Evolutionary conservation across 1,284 basidiomycete species (phyloP).

Genomic region (Ganoderma lingzhi): DNA sequence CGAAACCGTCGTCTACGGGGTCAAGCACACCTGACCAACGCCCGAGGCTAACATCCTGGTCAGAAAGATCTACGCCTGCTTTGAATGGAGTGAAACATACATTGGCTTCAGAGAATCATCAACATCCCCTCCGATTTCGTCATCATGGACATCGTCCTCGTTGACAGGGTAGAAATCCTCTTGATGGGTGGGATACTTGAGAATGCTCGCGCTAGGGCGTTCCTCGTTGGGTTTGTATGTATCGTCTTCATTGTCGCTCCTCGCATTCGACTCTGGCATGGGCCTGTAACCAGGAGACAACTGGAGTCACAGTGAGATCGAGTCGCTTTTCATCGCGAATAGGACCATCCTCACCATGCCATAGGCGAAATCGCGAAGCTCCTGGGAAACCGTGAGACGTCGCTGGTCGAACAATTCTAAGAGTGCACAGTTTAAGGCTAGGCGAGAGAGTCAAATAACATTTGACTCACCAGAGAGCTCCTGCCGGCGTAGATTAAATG

Average conservation of each 20-base stretch:
- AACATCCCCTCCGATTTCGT: background rate
- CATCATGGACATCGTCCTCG: constrained; percentile 15
- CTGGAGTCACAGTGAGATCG: background rate
- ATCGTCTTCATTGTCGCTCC: background rate
- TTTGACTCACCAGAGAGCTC: background rate
- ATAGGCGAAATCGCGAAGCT: constrained; percentile 31
- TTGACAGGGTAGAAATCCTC: constrained; percentile 24
- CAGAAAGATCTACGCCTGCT: background rate
- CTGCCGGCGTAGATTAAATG: constrained; percentile 11
- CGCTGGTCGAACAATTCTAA: constrained; percentile 36
- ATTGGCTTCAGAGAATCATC: constrained; percentile 17
- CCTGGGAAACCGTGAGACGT: constrained; percentile 28
- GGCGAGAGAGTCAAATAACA: background rate
- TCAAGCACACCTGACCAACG: constrained; percentile 16
- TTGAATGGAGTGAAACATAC: constrained; percentile 10
- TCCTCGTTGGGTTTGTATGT: background rate
- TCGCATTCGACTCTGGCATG: background rate
- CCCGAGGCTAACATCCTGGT: constrained; percentile 10
- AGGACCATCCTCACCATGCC: constrained; percentile 31
- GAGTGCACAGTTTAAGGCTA: background rate
- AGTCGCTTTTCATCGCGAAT: background rate
- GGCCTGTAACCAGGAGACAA: background rate
- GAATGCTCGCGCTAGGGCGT: constrained; percentile 15
- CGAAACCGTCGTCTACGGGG: background rate
- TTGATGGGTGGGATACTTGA: constrained; percentile 17